These are phyloP conservation scores for Oligophagozyma castellii DNA, from an alignment of 1,139 yeast species.

Conservation along the genomic window DNA sequence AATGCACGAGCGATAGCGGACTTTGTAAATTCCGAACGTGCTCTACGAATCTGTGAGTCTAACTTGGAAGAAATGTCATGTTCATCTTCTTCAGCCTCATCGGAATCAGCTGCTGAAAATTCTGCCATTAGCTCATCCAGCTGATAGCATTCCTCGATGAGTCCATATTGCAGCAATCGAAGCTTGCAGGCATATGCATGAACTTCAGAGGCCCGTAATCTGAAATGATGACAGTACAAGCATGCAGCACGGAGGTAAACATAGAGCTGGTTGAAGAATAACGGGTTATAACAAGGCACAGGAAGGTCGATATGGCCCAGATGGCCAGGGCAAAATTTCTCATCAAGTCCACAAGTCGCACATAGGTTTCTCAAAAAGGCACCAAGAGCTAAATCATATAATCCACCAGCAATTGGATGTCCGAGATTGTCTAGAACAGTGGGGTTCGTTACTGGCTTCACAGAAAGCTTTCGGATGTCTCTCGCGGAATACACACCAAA, in stretches of 20 bases:
- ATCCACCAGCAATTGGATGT: slow-evolving; percentile 88
- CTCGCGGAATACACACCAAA: slow-evolving; percentile 73
- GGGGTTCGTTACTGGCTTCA: slow-evolving; percentile 90
- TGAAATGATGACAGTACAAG: slow-evolving; percentile 80
- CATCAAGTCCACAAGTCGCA: slow-evolving; percentile 93
- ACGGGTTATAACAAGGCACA: slow-evolving; percentile 86
- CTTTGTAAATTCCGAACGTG: slow-evolving; percentile 61
- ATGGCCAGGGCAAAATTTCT: slow-evolving; percentile 93
- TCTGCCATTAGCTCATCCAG: slow-evolving; percentile 43
- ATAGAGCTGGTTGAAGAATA: slow-evolving; percentile 85
- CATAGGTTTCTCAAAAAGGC: slow-evolving; percentile 83
- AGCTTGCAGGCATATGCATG: slow-evolving; percentile 72
- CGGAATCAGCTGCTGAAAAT: slow-evolving; percentile 25
- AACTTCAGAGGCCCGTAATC: slow-evolving; percentile 50
- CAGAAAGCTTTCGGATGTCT: slow-evolving; percentile 77
- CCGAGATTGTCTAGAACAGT: slow-evolving; percentile 91
- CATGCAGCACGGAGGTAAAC: slow-evolving; percentile 74
- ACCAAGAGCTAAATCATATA: slow-evolving; percentile 87
- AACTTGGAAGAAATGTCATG: slow-evolving; percentile 30
- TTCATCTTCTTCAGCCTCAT: slow-evolving; percentile 25
- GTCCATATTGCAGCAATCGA: slow-evolving; percentile 74
- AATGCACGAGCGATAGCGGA: slow-evolving; percentile 61
- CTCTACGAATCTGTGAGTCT: slow-evolving; percentile 33
- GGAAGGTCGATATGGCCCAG: slow-evolving; percentile 97
- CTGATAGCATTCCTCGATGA: slow-evolving; percentile 62